Percentiles rank a stretch among this genome's conserved stretches.
Evolutionary conservation across 2,329 filamentous ascomycete species (phyloP).

Genomic region (Nigrospora oryzae): DNA sequence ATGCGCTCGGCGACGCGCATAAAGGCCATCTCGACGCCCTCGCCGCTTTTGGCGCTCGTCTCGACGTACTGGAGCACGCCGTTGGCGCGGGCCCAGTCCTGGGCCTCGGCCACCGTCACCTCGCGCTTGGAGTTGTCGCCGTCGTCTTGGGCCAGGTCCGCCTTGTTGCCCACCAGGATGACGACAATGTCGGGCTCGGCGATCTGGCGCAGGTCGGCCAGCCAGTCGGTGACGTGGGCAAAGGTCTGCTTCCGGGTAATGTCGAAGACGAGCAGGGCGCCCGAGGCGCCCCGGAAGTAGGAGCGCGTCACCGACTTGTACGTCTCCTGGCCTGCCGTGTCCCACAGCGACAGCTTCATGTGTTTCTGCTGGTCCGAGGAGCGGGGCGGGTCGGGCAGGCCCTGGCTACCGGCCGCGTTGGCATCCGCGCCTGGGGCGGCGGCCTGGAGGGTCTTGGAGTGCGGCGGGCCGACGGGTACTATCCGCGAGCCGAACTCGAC

Average conservation of each 20-base stretch:
- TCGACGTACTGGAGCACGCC: constrained; percentile 90
- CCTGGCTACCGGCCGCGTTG: constrained; percentile 17
- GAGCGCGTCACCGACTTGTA: constrained; percentile 94
- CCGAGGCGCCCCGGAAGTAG: constrained; percentile 75
- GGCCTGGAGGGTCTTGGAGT: constrained; percentile 43
- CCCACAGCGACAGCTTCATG: constrained; percentile 94
- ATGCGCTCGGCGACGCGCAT: constrained; percentile 90
- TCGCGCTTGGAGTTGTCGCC: constrained; percentile 47
- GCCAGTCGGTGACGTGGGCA: constrained; percentile 82
- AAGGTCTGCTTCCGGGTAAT: constrained; percentile 83
- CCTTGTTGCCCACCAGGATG: constrained; percentile 91
- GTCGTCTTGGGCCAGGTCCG: constrained; percentile 57
- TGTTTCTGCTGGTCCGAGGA: constrained; percentile 49
- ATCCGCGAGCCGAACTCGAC: constrained; percentile 94
- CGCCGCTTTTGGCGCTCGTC: constrained; percentile 90
- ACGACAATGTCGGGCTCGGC: constrained; percentile 94
- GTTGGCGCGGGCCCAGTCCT: constrained; percentile 81
- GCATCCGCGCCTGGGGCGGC: constrained; percentile 7
- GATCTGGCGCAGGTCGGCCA: constrained; percentile 87
- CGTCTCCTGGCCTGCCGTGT: constrained; percentile 93
- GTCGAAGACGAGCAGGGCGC: constrained; percentile 83
- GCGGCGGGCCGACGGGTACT: constrained; percentile 80
- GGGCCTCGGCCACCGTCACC: constrained; percentile 74
- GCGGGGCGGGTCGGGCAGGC: constrained; percentile 46
- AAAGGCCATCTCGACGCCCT: constrained; percentile 89